These are phyloP conservation scores for Ceratorhiza oryzae-sativae DNA, from an alignment of 1,284 basidiomycete genomes.

Conservation along the genomic window DNA sequence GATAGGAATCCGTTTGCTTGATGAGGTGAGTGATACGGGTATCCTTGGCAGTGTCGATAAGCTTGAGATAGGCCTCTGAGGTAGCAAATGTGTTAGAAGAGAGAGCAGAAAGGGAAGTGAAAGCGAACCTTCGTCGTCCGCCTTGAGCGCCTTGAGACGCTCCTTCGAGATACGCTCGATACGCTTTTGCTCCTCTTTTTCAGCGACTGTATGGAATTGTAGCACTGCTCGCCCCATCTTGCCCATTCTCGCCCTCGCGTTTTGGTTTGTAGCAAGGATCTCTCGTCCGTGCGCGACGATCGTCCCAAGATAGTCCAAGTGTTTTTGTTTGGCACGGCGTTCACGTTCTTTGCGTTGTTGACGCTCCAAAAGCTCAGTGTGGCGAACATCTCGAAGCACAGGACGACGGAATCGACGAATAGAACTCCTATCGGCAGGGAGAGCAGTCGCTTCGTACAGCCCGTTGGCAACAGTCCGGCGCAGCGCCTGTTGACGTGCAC, in stretches of 20 bases:
- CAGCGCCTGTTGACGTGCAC: constrained; percentile 88
- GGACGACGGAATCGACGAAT: constrained; percentile 91
- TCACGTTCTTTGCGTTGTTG: constrained; percentile 94
- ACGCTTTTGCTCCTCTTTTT: constrained; percentile 99
- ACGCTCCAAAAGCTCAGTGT: constrained; percentile 89
- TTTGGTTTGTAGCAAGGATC: constrained; percentile 65
- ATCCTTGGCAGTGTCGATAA: constrained; percentile 99
- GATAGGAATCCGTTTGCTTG: constrained; percentile 92
- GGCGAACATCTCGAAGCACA: constrained; percentile 86
- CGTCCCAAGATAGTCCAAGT: constrained; percentile 90
- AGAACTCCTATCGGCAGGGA: constrained; percentile 90
- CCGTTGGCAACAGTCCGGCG: constrained; percentile 88
- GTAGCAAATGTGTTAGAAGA: neutral
- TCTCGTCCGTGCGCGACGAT: constrained; percentile 89
- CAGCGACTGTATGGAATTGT: constrained; percentile 86
- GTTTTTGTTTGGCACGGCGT: constrained; percentile 93
- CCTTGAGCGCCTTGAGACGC: constrained; percentile 96
- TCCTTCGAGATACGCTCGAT: constrained; percentile 97
- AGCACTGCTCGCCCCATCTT: constrained; percentile 88
- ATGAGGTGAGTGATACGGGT: constrained; percentile 98
- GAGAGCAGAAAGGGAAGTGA: neutral
- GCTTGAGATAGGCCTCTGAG: constrained; percentile 93
- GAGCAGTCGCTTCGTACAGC: constrained; percentile 87
- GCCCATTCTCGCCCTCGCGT: constrained; percentile 77
- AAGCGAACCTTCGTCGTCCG: constrained; percentile 79